Conservation (phyloP, 768 basidiomycete genomes). For the Clitopilus hobsonii region DNA sequence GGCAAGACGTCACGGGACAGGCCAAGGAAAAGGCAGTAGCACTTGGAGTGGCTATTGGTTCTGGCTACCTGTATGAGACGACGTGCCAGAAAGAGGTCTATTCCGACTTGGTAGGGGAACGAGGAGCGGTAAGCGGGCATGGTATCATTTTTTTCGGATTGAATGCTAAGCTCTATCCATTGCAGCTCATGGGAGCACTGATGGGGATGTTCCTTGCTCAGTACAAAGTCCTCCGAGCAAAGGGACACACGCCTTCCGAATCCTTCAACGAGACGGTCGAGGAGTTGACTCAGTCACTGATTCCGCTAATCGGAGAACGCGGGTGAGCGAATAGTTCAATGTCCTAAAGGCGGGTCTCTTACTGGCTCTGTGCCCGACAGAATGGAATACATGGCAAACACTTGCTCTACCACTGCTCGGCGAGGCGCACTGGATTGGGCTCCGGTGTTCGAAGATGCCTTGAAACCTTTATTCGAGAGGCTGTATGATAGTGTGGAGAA, state of each 20-base stretch:
- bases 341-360: background rate
- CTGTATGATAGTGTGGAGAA: conserved; percentile 93
- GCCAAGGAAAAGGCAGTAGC: conserved; percentile 97
- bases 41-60: conserved; percentile 89
- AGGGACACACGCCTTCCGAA: conserved; percentile 95
- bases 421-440: conserved; percentile 99
- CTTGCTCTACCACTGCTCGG: conserved; percentile 98
- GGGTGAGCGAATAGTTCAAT: conserved; percentile 42
- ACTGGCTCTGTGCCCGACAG: conserved; percentile 45
- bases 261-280: conserved; percentile 99
- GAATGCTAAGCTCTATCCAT: conserved; percentile 9
- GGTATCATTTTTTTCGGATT: background rate
- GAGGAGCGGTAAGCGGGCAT: conserved; percentile 81
- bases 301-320: conserved; percentile 93
- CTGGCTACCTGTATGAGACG: conserved; percentile 98
- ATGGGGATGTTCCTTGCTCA: conserved; percentile 99
- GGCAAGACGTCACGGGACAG: conserved; percentile 97
- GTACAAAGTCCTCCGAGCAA: conserved; percentile 95
- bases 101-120: conserved; percentile 99
- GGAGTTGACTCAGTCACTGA: conserved; percentile 97
- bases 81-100: conserved; percentile 99
- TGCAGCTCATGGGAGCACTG: conserved; percentile 93
- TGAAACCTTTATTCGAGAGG: conserved; percentile 89
- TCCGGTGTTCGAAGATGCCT: conserved; percentile 91
- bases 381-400: conserved; percentile 99